A percentile compares a stretch with the other conserved stretches of the same genome.
Evolutionary conservation across 2,329 filamentous ascomycete genomes (phyloP).

Genomic region (Knoxdaviesia proteae): DNA sequence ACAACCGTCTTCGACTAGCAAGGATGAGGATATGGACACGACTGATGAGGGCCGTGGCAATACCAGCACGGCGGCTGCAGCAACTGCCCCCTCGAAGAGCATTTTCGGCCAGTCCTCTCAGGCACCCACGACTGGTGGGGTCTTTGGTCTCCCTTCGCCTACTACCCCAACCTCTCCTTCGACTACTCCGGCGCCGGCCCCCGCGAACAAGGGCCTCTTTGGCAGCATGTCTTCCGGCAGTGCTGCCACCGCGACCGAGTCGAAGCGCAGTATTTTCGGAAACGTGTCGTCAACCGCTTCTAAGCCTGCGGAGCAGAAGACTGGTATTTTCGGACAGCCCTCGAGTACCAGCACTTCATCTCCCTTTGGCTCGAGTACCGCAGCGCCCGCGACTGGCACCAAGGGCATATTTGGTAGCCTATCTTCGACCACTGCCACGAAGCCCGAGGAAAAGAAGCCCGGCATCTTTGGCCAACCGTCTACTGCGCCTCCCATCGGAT

Average conservation of each 20-base stretch:
- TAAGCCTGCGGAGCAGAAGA: too few species aligned
- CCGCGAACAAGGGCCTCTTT: too few species aligned
- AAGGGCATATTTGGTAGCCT: not conserved
- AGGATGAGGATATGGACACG: conserved; percentile 33
- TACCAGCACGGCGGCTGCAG: too few species aligned
- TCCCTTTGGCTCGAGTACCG: not conserved
- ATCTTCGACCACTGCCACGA: not conserved
- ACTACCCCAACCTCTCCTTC: too few species aligned
- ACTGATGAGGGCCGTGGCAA: conserved; percentile 6
- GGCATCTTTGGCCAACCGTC: not conserved
- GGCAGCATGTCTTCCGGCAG: too few species aligned
- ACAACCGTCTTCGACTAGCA: conserved; percentile 13
- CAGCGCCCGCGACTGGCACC: not conserved
- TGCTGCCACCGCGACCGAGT: too few species aligned
- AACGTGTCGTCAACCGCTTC: too few species aligned
- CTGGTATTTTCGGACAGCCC: not conserved
- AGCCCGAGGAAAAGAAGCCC: not conserved
- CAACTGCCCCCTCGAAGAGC: not conserved
- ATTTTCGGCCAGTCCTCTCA: conserved; percentile 1
- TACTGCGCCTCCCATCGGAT: too few species aligned
- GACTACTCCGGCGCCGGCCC: too few species aligned
- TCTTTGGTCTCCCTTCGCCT: not conserved
- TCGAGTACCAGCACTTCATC: not conserved
- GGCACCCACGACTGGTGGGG: not conserved
- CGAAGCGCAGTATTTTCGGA: too few species aligned